Evolutionary conservation across 129 eudicot species (phyloP), one percentile per base, ranked within the genome.

Genomic region (Ambrosia artemisiifolia): DNA sequence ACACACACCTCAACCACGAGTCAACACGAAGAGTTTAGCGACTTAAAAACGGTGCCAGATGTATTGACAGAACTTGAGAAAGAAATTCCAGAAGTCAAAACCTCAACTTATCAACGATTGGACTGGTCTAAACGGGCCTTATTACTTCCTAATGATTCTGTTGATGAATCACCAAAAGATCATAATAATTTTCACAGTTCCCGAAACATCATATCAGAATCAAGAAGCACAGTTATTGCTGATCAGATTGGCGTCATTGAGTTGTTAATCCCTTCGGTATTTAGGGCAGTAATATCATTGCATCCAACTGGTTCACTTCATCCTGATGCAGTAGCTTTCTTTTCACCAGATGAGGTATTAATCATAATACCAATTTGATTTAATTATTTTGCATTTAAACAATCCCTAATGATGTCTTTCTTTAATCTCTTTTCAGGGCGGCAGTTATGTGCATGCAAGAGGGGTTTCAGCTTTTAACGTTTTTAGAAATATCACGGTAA

Each of bases 261-360:
- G 82, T 50, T 94, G 81, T 79, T 90, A 75, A 44, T 84, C 34
- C 99, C 99, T 65, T 84, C 85, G 11, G 79, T 94, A 28, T 85
- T 90, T 67, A 84, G 99, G 81, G 97, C 88, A 33, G 83, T 90
- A 63, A 76, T 94, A 48, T 90, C 99, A 42, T 79, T 94, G 66
- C 96, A 90, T 80, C 91, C 96, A 54, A 88, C 86, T 70, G 99
- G 99, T 69, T 94, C 99, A 16, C 74, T 82, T 70, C 78, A 79
- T 75, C 99, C 99, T 61, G 96, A 94, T 78, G 97, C 97, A 9
- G 96, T 94, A 28, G 93, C 99, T 38, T 94, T 94, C 85, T 94
- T 90, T 77, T 94, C 99, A 19, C 99, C 97, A n/a, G 99, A 94
- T 77, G 99, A 94, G 98, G 98, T 92, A 81, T 74, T 63, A 73